phyloP scores from a whole-genome alignment of 2,329 filamentous ascomycete species.

The Claviceps pazoutovae region DNA sequence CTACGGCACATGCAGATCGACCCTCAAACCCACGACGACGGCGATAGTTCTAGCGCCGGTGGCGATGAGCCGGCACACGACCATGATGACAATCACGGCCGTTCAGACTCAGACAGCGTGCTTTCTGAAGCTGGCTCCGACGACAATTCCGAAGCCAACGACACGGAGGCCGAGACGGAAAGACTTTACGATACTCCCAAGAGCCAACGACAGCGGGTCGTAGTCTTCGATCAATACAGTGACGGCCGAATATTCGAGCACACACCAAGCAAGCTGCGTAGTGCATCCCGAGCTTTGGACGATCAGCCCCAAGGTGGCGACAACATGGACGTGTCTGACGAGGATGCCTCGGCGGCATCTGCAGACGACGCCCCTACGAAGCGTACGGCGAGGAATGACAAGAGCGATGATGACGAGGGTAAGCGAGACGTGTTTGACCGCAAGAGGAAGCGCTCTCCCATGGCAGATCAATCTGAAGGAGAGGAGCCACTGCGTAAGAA shows the following conservation, averaged over 20 bases:
- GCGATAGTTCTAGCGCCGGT: slow-evolving; percentile 16
- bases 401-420: slow-evolving; percentile 16
- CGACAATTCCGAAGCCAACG: slow-evolving; percentile 32
- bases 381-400: slow-evolving; percentile 13
- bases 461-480: slow-evolving; percentile 28
- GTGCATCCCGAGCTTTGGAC: slow-evolving; percentile 17
- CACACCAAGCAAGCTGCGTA: slow-evolving; percentile 65
- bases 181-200: slow-evolving; percentile 80
- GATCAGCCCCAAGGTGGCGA: slow-evolving; percentile 24
- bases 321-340: slow-evolving; percentile 28
- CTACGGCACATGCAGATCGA: slow-evolving; percentile 43
- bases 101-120: slow-evolving; percentile 35
- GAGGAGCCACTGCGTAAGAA: slow-evolving; percentile 40
- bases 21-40: slow-evolving; percentile 17
- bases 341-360: slow-evolving; percentile 22
- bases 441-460: slow-evolving; percentile 37
- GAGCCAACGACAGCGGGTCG: slow-evolving; percentile 47
- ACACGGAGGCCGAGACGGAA: slow-evolving; percentile 86
- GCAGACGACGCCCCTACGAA: slow-evolving; percentile 24
- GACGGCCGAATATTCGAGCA: slow-evolving; percentile 43
- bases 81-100: slow-evolving; percentile 14
- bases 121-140: slow-evolving; percentile 39
- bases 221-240: slow-evolving; percentile 42
- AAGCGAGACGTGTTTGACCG: slow-evolving; percentile 24
- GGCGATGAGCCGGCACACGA: slow-evolving; percentile 12